A percentile compares a stretch with the other conserved stretches of the same genome.
Conservation (phyloP, 2,329 filamentous ascomycete genomes). For the Ceratocystis harringtonii region DNA sequence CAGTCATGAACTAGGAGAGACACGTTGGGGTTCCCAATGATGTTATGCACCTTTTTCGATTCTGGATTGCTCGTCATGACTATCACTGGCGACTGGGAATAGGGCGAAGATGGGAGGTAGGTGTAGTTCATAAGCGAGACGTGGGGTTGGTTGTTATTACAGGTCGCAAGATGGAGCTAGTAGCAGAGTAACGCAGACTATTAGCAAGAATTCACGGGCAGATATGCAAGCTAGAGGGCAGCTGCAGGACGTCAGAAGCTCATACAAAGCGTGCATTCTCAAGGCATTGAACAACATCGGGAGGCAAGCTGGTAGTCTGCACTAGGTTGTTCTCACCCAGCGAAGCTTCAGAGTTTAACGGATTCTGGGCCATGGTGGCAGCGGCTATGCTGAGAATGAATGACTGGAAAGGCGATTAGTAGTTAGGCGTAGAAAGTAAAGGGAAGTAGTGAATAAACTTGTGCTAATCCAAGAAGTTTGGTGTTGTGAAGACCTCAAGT, state of each 20-base stretch:
- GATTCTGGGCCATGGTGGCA: conserved; percentile 40
- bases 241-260: conserved; percentile 17
- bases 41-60: conserved; percentile 67
- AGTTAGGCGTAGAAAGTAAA: too few relatives aligned
- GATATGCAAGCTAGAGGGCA: conserved; percentile 1
- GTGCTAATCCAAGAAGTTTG: too few relatives aligned
- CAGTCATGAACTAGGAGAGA: conserved; percentile 93
- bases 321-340: conserved; percentile 47
- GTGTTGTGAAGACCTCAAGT: too few relatives aligned
- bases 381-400: too few relatives aligned
- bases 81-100: conserved; percentile 60
- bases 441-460: too few relatives aligned
- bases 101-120: conserved; percentile 69
- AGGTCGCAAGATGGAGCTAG: conserved; percentile 90
- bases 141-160: conserved; percentile 66
- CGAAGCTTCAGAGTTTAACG: conserved; percentile 61
- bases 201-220: neutral
- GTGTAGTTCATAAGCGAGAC: conserved; percentile 99
- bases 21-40: conserved; percentile 70
- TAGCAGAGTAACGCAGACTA: conserved; percentile 15
- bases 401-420: too few relatives aligned
- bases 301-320: conserved; percentile 56
- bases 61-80: conserved; percentile 82
- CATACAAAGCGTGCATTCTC: conserved; percentile 88
- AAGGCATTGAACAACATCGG: conserved; percentile 77